Evolutionary conservation across 1,139 yeast species (phyloP), one percentile per base, ranked within the genome.

Genomic region (Debaryomycetaceae sp.): DNA sequence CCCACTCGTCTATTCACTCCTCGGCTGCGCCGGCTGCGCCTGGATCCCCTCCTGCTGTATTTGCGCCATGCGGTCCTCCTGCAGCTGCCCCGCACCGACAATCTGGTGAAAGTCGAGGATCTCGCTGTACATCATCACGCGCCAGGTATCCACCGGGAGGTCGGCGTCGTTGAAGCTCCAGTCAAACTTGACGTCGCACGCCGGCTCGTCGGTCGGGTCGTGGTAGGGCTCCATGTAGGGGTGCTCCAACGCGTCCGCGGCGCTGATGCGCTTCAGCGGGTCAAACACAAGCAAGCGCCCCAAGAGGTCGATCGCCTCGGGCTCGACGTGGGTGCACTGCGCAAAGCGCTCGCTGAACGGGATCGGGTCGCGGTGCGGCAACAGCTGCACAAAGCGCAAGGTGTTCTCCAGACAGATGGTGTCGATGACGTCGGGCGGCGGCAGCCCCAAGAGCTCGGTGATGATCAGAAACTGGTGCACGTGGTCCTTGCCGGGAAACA

Each of bases 91-190:
- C 28, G 40, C 39, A 13, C 39, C 44, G 30, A 75, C 84, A 34
- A 78, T 80, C 52, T 83, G 86, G 61, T 91, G 98, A 71, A 89
- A 91, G 56, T 89, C 97, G 44, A 91, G 69, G 41, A 91, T 91
- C 61, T 91, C 98, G 31, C 95, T 83, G 60, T 91, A 91, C 96
- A 91, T 91, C 98, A 91, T 91, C 18, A 89, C 96, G 61, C 95
- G 79, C 98, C 98, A 91, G 9, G 96, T 86, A 51, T 91, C 97
- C 15, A 91, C 94, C 1, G 98, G 97, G 48, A 91, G 71, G 58
- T 91, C 98, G 0, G 96, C 97, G 50, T 93, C 97, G 56, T 91
- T 91, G 59, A 91, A 91, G 49, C 94, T 83, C 99, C 99, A 91
- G 61, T 91, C 98, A 49, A 91, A 91, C 56, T 84, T 84, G 42